A percentile compares a stretch with the other conserved stretches of the same genome.
Evolutionary conservation across 140 eudicot genomes (phyloP).

Genomic region (Flaveria floridana): DNA sequence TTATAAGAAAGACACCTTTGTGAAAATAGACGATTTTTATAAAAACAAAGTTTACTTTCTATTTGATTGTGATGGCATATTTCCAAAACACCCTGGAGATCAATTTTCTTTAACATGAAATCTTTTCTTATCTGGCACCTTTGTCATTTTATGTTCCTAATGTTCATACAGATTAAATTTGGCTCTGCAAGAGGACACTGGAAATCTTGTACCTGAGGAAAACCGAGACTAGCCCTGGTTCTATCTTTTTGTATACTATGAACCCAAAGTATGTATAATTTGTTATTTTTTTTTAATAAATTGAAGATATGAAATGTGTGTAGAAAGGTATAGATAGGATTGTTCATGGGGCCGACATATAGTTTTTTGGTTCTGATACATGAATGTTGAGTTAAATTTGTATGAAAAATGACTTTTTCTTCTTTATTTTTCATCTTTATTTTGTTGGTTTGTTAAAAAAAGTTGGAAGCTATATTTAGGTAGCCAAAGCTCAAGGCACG

Average conservation of each 20-base stretch:
- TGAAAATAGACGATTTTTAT: neutral
- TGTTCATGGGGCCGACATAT: conserved; percentile 12
- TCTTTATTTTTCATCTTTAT: neutral
- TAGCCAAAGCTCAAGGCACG: too few species aligned
- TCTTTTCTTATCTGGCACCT: neutral
- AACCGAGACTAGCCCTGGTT: conserved; percentile 15
- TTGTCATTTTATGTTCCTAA: conserved; percentile 8
- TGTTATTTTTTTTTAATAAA: neutral
- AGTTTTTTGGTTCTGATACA: conserved; percentile 22
- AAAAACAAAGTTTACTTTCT: neutral
- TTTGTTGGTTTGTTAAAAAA: neutral
- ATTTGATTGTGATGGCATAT: neutral
- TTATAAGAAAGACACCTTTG: neutral
- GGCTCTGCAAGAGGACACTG: conserved; percentile 16
- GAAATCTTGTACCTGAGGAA: conserved; percentile 12
- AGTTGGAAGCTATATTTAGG: neutral
- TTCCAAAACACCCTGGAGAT: neutral
- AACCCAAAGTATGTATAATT: neutral
- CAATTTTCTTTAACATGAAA: neutral
- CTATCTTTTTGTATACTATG: conserved; percentile 27
- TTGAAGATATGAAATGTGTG: conserved; percentile 12
- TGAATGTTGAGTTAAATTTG: conserved; percentile 10
- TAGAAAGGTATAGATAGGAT: conserved; percentile 27
- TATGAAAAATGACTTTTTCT: neutral
- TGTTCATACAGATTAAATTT: conserved; percentile 29